These are phyloP conservation scores for Gymnopus androsaceus DNA, from an alignment of 1,284 basidiomycete genomes.

Conservation along the genomic window DNA sequence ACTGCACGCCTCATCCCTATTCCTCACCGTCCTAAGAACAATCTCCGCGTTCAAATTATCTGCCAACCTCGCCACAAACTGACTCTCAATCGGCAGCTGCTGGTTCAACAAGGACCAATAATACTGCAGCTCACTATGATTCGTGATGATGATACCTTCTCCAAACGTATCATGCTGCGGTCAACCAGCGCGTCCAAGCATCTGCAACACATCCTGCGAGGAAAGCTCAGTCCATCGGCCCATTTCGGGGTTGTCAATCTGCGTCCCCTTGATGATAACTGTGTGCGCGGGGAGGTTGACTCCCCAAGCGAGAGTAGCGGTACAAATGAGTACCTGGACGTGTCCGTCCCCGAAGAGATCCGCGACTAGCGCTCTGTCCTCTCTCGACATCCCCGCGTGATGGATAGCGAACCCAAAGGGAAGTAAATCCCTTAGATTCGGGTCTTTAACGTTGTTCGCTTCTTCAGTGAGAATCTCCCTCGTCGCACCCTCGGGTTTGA, in stretches of 20 bases:
- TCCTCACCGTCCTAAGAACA: conserved; percentile 93
- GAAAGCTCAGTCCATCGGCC: conserved; percentile 97
- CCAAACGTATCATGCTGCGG: conserved; percentile 96
- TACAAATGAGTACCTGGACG: conserved; percentile 94
- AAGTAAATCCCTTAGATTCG: conserved; percentile 85
- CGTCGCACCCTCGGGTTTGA: conserved; percentile 87
- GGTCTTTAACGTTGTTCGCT: conserved; percentile 81
- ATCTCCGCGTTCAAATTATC: conserved; percentile 99
- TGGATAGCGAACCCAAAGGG: conserved; percentile 98
- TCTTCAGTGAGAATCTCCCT: conserved; percentile 88
- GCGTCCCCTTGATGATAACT: conserved; percentile 99
- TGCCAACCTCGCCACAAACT: conserved; percentile 92
- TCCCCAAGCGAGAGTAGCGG: conserved; percentile 98
- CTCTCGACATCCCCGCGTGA: conserved; percentile 98
- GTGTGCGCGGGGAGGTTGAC: conserved; percentile 98
- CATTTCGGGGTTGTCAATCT: conserved; percentile 99
- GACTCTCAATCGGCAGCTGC: conserved; percentile 95
- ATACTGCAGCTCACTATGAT: conserved; percentile 95
- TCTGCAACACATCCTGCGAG: conserved; percentile 96
- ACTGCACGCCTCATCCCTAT: conserved; percentile 98
- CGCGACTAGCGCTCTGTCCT: conserved; percentile 91
- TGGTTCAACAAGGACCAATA: conserved; percentile 93
- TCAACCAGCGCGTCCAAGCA: conserved; percentile 97
- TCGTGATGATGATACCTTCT: conserved; percentile 98
- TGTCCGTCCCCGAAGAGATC: conserved; percentile 94